Percentiles rank a stretch among this genome's conserved stretches.
These are phyloP conservation scores for Beauveria medogensis DNA, from an alignment of 2,329 filamentous ascomycete species.

Conservation along the genomic window DNA sequence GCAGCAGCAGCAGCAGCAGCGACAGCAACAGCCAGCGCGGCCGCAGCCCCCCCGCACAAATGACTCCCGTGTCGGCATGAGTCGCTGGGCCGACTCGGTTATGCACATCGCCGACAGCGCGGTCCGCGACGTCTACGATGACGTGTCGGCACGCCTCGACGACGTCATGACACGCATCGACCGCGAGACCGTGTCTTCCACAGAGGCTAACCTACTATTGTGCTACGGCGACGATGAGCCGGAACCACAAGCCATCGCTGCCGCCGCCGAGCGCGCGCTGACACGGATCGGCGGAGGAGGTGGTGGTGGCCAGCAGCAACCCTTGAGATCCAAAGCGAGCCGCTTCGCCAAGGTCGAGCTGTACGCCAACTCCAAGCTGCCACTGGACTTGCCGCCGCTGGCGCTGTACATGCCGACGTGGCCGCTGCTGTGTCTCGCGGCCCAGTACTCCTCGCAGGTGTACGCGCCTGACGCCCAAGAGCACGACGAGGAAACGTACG, in stretches of 20 bases:
- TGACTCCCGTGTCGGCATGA: slow-evolving; percentile 15
- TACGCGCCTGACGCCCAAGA: slow-evolving; percentile 59
- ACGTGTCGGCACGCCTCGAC: slow-evolving; percentile 46
- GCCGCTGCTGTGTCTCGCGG: slow-evolving; percentile 69
- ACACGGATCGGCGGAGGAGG: too few relatives aligned
- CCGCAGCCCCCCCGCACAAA: slow-evolving; percentile 14
- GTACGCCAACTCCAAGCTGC: slow-evolving; percentile 70
- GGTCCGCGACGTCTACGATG: slow-evolving; percentile 31
- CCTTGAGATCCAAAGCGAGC: slow-evolving; percentile 11
- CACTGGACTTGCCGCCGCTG: slow-evolving; percentile 57
- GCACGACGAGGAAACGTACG: slow-evolving; percentile 32
- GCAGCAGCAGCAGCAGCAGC: neutral
- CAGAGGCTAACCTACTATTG: slow-evolving; percentile 46
- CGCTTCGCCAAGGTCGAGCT: slow-evolving; percentile 66
- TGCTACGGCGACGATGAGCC: slow-evolving; percentile 20
- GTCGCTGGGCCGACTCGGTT: slow-evolving; percentile 32
- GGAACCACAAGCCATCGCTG: neutral
- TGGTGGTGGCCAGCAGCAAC: slow-evolving; percentile 19
- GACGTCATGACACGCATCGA: slow-evolving; percentile 66
- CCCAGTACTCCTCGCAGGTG: slow-evolving; percentile 66
- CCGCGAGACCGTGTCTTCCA: slow-evolving; percentile 43
- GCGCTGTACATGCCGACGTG: slow-evolving; percentile 66
- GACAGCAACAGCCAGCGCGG: neutral
- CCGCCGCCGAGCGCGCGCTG: too few relatives aligned
- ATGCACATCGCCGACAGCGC: slow-evolving; percentile 35